Base-by-base conservation (phyloP, 1,139 yeast genomes). In the Magnusiomyces tetraspermus region DNA sequence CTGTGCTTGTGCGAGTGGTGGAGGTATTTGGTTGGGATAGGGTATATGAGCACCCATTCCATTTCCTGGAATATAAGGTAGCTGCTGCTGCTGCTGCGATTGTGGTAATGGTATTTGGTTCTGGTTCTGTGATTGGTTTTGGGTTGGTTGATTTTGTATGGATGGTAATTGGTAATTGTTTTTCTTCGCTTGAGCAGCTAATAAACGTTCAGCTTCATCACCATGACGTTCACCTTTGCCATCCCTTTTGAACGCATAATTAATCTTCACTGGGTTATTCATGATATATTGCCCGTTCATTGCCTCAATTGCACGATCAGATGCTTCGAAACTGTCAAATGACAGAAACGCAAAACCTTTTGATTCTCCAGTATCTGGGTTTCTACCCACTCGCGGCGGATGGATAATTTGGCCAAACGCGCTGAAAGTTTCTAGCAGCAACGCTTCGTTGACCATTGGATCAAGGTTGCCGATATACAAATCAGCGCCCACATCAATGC, bases 191-290 rank as follows among this genome's bases (percentile, higher is more conserved):
- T 80, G 83, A 49, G 75, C 77, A 19, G 94, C 92, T 55, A 90
- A 72, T 50, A 77, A 59, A 60, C 97, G 73, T 63, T 90, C 97
- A 0, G 80, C 80, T 30, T 75, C 76, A 60, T 84, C 94, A n/a
- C 97, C 97, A 62, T 88, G 95, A 48, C 78, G 75, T 49, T 73
- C 75, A 52, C 75, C 78, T 51, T 74, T 74, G 19, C 77, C 74
- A 55, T 79, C 80, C 59, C 78, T 81, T 66, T 86, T 87, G 63
- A 75, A 80, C 0, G 96, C 95, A 65, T 88, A 90, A 30, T 78
- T 77, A 2, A 90, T 73, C 2, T 70, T 66, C 1, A 87, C 72
- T 42, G 77, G 77, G 52, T 76, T 75, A 65, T 87, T 87, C 81
- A 86, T 79, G 19, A 92, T 69, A 51, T 79, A 74, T 53, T 80